These are phyloP conservation scores for Leishmania mexicana DNA, from an alignment of 208 protist genomes.

Conservation along the genomic window DNA sequence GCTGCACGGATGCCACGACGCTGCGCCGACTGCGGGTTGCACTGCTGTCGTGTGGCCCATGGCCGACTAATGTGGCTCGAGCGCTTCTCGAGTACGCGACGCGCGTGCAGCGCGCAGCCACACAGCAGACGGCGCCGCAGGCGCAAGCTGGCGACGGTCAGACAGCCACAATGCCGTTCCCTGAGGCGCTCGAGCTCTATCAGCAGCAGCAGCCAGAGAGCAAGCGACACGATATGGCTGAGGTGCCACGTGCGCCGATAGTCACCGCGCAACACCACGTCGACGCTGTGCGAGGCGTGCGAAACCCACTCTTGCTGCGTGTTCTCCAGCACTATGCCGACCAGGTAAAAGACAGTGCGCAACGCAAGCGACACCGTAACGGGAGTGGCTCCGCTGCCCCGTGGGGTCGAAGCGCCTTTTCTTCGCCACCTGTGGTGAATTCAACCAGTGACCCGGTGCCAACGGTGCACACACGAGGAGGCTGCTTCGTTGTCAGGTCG, in stretches of 20 bases:
- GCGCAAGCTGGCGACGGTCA: not conserved
- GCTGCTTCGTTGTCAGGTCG: not conserved
- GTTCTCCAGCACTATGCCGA: not conserved
- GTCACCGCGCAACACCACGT: not conserved
- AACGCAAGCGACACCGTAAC: not conserved
- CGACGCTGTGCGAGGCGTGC: not conserved
- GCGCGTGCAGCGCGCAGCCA: not conserved
- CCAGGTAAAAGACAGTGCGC: not conserved
- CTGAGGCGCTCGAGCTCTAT: conserved; percentile 9
- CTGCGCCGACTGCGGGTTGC: conserved; percentile 21
- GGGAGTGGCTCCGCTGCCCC: not conserved
- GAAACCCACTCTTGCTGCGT: not conserved
- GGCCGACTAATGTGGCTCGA: conserved; percentile 11
- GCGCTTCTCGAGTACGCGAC: conserved; percentile 23
- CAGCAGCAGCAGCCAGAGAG: not conserved
- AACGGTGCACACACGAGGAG: not conserved
- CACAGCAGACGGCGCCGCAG: not conserved
- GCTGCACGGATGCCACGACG: conserved; percentile 6
- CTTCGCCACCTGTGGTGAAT: not conserved
- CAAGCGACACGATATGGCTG: not conserved
- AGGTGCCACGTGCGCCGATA: not conserved
- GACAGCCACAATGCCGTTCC: not conserved
- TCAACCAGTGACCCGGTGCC: too few species aligned
- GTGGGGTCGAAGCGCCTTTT: not conserved
- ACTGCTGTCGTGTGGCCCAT: conserved; percentile 26